Conservation (phyloP, 176 grass and related monocot species). For the Stipa capillata region DNA sequence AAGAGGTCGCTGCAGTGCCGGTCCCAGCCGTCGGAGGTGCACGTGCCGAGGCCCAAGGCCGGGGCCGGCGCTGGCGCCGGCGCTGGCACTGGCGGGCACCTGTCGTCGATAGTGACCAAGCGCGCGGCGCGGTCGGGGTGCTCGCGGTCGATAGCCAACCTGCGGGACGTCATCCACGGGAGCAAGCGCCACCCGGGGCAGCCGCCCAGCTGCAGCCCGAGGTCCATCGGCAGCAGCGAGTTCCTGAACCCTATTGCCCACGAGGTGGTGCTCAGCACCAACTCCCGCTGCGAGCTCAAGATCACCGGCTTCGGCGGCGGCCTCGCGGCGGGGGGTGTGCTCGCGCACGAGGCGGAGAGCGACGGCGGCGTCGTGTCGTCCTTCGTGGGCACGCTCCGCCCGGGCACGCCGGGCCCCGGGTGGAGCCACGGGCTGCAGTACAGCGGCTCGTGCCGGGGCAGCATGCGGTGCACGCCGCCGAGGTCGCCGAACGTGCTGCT, state of each 20-base stretch:
- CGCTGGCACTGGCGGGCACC: not conserved
- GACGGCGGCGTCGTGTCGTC: slow-evolving; percentile 25
- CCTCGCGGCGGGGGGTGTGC: not conserved
- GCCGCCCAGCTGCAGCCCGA: slow-evolving; percentile 79
- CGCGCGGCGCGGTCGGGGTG: slow-evolving; percentile 58
- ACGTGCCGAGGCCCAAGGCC: slow-evolving; percentile 61
- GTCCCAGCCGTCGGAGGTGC: slow-evolving; percentile 75
- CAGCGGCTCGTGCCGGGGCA: slow-evolving; percentile 43
- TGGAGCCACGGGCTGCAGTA: slow-evolving; percentile 53
- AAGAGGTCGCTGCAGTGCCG: slow-evolving; percentile 94
- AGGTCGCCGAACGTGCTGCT: slow-evolving; percentile 52
- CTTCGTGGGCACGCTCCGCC: slow-evolving; percentile 75
- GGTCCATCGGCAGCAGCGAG: slow-evolving; percentile 95
- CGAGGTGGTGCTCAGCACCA: slow-evolving; percentile 91
- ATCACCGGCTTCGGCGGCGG: slow-evolving; percentile 70
- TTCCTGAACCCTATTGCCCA: slow-evolving; percentile 97
- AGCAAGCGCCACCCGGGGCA: slow-evolving; percentile 86
- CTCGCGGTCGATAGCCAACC: slow-evolving; percentile 89
- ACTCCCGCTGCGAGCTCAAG: slow-evolving; percentile 88
- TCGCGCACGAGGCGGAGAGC: not conserved
- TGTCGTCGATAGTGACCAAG: slow-evolving; percentile 63
- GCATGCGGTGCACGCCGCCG: slow-evolving; percentile 57
- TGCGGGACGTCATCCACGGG: slow-evolving; percentile 93
- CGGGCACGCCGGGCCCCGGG: slow-evolving; percentile 74
- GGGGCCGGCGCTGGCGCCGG: not conserved